phyloP scores from a whole-genome alignment of 2,329 filamentous ascomycete genomes.

The Colletotrichum scovillei region DNA sequence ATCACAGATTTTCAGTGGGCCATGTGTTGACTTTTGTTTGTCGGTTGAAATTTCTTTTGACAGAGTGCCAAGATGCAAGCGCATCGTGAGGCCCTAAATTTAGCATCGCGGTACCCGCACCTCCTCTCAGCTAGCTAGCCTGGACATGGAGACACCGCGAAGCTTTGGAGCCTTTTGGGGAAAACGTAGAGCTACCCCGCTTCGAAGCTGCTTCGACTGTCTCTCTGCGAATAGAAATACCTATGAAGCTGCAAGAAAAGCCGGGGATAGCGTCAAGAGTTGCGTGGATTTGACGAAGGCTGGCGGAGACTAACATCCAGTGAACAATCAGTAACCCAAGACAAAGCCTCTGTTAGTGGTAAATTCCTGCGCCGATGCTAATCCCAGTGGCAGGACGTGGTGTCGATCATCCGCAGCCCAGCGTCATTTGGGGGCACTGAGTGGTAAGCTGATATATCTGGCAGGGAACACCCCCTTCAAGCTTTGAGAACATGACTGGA shows the following conservation, averaged over 20 bases:
- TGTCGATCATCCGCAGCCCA: conserved; percentile 28
- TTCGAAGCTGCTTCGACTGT: not conserved
- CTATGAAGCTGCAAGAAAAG: not conserved
- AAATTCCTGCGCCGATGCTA: not conserved
- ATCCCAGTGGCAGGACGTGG: conserved; percentile 1
- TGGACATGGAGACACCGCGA: not conserved
- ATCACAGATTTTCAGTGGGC: not conserved
- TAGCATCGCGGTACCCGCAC: conserved; percentile 22
- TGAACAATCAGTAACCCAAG: too few species aligned
- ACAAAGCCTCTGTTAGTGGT: not conserved
- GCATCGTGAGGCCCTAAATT: conserved; percentile 25
- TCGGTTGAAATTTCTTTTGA: not conserved
- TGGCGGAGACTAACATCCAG: not conserved
- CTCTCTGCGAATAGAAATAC: too few species aligned
- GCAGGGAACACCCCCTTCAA: not conserved
- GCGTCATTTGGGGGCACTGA: conserved; percentile 16
- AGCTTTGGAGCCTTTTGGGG: not conserved
- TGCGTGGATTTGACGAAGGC: conserved; percentile 5
- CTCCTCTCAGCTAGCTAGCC: conserved; percentile 5
- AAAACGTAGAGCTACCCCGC: not conserved
- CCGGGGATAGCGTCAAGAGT: not conserved
- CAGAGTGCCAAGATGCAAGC: conserved; percentile 4
- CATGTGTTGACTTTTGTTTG: not conserved
- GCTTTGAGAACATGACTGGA: not conserved
- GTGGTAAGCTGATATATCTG: not conserved